Base-by-base conservation (phyloP, 1,284 basidiomycete genomes). In the Testicularia cyperi region DNA sequence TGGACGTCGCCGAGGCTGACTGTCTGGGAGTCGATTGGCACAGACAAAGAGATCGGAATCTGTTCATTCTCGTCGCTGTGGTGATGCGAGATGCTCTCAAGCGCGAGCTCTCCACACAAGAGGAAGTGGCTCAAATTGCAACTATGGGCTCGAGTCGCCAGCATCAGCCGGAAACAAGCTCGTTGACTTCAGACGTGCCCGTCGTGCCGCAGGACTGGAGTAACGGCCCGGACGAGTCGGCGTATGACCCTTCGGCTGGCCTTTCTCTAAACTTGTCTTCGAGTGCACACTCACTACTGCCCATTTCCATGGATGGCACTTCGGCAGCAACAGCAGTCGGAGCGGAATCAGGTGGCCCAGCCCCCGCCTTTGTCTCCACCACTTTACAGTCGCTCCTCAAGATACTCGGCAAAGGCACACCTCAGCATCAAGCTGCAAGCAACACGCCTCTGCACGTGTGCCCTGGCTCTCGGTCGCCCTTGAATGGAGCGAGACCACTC, bases 61-160 rank as follows among this genome's bases (percentile, higher is more conserved):
- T 70, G 37, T 54, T 72, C n/a, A 28, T 72, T 15, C 44, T 72
- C 20, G 68, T 65, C 2, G 68, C 65, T 4, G 70, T 72, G 7
- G 48, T 72, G 6, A 54, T 64, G 27, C 53, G 48, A n/a, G 66
- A 60, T 22, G 47, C 67, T 18, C 21, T 65, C 15, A 45, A 57
- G 20, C 20, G 24, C 2, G 53, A 61, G 27, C 37, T 54, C 33
- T 31, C 32, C 0, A 52, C 42, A n/a, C 38, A 37, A 19, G 23
- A 26, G 12, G 20, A 8, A 6, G 14, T 33, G 2, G 6, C 21
- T 4, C 18, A 19, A 25, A 28, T 21, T 31, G 43, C 14, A 14
- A n/a, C n/a, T n/a, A n/a, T n/a, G n/a, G n/a, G n/a, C n/a, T n/a
- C n/a, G n/a, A n/a, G n/a, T n/a, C n/a, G n/a, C n/a, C n/a, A n/a